These are phyloP conservation scores for Serendipita vermifera DNA, from an alignment of 768 basidiomycete genomes.

Conservation along the genomic window DNA sequence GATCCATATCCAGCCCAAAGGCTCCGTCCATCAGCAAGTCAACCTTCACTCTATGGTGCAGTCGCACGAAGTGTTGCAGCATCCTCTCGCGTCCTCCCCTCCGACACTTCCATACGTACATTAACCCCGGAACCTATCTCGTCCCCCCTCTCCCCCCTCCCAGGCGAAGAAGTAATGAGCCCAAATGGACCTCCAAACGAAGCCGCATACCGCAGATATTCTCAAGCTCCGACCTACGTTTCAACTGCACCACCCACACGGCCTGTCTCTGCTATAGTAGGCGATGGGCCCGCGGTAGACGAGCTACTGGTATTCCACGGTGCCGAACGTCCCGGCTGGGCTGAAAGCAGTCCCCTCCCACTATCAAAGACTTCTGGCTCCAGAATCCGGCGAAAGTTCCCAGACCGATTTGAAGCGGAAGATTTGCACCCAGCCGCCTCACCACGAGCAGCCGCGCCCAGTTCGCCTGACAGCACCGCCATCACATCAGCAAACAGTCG, in stretches of 20 bases:
- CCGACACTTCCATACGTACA: not conserved
- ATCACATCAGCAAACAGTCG: no score
- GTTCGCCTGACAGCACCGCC: no score
- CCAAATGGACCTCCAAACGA: no score
- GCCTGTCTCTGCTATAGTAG: no score
- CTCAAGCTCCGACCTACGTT: not conserved
- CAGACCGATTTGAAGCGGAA: no score
- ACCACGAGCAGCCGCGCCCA: no score
- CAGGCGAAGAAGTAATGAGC: no score
- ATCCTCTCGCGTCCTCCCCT: not conserved
- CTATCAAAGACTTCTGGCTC: no score
- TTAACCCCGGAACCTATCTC: not conserved
- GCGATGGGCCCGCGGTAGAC: not conserved
- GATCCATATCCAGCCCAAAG: not conserved
- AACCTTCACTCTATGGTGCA: not conserved
- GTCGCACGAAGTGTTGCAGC: not conserved
- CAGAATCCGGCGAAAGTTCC: not conserved
- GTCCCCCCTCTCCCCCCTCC: not conserved
- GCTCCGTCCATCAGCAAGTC: not conserved
- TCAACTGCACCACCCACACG: no score
- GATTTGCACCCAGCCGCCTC: no score
- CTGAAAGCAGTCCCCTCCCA: not conserved
- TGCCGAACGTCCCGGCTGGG: conserved; percentile 1
- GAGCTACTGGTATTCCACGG: not conserved
- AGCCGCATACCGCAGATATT: no score